Evolutionary conservation across 2,329 filamentous ascomycete genomes (phyloP).

Genomic region (Emmonsiellopsis sp.): DNA sequence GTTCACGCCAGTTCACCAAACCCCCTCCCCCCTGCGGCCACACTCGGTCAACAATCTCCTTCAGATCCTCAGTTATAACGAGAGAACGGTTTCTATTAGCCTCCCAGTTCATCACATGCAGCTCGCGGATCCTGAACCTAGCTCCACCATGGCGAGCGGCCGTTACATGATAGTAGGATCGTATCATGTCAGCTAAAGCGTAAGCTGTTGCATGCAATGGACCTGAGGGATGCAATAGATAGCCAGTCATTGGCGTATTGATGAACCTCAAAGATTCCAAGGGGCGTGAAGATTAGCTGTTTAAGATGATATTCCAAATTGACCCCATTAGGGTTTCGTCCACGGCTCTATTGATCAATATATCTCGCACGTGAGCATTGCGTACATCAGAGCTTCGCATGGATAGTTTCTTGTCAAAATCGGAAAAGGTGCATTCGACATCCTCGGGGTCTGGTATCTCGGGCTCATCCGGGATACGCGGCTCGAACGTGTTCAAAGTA

Average conservation of each 20-base stretch:
- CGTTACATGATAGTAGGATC: neutral
- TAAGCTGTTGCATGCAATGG: neutral
- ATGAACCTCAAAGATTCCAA: neutral
- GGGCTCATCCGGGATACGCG: neutral
- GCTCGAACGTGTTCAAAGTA: neutral
- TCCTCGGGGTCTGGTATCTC: neutral
- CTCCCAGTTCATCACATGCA: neutral
- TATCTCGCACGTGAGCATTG: neutral
- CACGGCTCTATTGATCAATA: neutral
- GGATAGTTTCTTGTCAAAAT: neutral
- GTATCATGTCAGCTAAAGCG: neutral
- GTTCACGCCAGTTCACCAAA: neutral
- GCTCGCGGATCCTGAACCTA: neutral
- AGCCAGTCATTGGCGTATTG: neutral
- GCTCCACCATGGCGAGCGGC: neutral
- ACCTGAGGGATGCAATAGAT: too few relatives aligned
- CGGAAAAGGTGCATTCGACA: neutral
- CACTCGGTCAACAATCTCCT: neutral
- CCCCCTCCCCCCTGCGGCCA: neutral
- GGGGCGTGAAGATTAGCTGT: neutral
- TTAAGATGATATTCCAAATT: neutral
- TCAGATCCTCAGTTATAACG: neutral
- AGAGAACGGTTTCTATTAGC: too few relatives aligned
- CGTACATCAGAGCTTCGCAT: neutral
- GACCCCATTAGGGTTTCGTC: neutral